A percentile compares a stretch with the other conserved stretches of the same genome.
Evolutionary conservation across 495 filamentous ascomycete species (phyloP).

Genomic region (Xylaria cubensis): DNA sequence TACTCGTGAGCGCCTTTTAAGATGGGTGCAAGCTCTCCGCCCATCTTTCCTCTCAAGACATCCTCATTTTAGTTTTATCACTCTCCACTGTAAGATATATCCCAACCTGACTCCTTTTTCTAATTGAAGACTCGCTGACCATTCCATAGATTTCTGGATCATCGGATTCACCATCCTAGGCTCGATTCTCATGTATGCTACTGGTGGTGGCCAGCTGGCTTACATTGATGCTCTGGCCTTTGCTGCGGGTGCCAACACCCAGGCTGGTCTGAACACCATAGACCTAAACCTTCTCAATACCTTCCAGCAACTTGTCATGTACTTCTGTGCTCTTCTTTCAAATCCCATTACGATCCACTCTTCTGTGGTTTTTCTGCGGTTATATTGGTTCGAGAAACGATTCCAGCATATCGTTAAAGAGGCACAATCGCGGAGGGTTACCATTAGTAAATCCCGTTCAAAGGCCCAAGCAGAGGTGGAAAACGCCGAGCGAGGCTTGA

Average conservation of each 20-base stretch:
- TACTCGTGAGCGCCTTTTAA: slow-evolving; percentile 36
- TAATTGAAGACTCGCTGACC: neutral
- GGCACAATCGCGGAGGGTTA: slow-evolving; percentile 49
- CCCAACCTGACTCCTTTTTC: neutral
- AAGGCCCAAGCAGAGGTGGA: slow-evolving; percentile 62
- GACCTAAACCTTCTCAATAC: slow-evolving; percentile 76
- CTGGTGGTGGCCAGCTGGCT: slow-evolving; percentile 57
- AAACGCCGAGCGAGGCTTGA: slow-evolving; percentile 70
- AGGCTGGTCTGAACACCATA: slow-evolving; percentile 90
- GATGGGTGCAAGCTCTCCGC: slow-evolving; percentile 52
- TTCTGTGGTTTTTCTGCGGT: slow-evolving; percentile 84
- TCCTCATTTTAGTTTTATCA: slow-evolving; percentile 82
- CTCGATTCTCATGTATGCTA: slow-evolving; percentile 77
- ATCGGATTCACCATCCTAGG: slow-evolving; percentile 70
- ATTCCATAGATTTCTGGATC: slow-evolving; percentile 73
- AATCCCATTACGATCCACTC: slow-evolving; percentile 93
- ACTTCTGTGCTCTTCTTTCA: slow-evolving; percentile 70
- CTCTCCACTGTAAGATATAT: slow-evolving; percentile 73
- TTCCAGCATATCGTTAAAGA: slow-evolving; percentile 75
- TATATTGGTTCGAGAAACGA: slow-evolving; percentile 98
- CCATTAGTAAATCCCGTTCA: slow-evolving; percentile 58
- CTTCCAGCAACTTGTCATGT: slow-evolving; percentile 81
- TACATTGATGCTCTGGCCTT: slow-evolving; percentile 95
- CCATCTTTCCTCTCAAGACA: slow-evolving; percentile 59
- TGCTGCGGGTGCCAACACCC: slow-evolving; percentile 78